Base-by-base conservation (phyloP, 2,329 filamentous ascomycete genomes). In the Epichloe gansuensis region DNA sequence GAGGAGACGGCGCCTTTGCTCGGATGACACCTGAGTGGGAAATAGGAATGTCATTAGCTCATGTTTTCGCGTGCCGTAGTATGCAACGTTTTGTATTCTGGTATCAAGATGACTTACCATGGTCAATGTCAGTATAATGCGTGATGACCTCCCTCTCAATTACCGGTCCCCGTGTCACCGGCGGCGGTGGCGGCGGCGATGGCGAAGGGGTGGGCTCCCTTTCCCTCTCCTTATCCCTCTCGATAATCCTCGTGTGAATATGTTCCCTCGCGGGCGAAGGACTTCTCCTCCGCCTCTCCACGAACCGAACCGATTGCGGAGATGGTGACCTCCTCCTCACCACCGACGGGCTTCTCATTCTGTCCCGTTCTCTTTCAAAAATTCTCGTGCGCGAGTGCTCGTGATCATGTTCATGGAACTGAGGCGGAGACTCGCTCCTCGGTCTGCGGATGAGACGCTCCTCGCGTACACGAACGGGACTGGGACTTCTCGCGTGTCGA, bases 91-190 rank as follows among this genome's bases (percentile, higher is more conserved):
- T 44, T 31, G 2, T 31, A 13, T 44, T 44, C 2, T 31, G 27
- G 3, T 9, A 31, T 15, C 8, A 8, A 2, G 6, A 8, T 31
- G 12, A 47, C 81, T 64, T 73, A 88, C 87, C 89, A 68, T 95
- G 88, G 63, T 95, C 87, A 59, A 94, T 85, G 63, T 91, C 86
- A 53, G 84, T 79, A 64, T 93, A 91, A 68, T 93, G 87, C 0
- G 88, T 94, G 58, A 94, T 90, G 53, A 95, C 82, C 64, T 95
- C 87, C 62, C 91, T 82, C 67, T 91, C 87, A 59, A 95, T 88
- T 1, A 84, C 85, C 36, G 89, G 89, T 21, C 84, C 82, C 42
- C 81, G 78, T 60, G 93, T 83, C 44, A 85, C 75, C 34, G 80
- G 81, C 44, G 78, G 78, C n/a, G 77, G 74, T 8, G 77, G 75